phyloP scores from a whole-genome alignment of 2,329 filamentous ascomycete genomes.

The Amphichorda felina region DNA sequence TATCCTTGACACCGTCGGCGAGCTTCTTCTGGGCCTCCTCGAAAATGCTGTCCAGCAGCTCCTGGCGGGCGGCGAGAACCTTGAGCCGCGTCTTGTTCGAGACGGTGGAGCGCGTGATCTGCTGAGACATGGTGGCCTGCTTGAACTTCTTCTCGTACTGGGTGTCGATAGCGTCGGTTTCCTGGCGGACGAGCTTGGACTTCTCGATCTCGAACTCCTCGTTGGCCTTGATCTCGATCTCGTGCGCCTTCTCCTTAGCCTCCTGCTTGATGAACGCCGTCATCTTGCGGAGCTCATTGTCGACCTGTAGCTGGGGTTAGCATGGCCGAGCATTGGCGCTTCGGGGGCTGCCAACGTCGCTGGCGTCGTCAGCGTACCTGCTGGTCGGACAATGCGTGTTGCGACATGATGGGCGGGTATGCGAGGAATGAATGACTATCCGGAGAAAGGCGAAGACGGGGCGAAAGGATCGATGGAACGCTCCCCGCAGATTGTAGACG shows the following conservation, averaged over 20 bases:
- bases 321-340: constrained; percentile 1
- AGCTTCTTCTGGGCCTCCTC: constrained; percentile 68
- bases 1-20: constrained; percentile 49
- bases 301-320: constrained; percentile 49
- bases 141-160: constrained; percentile 99
- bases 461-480: neutral
- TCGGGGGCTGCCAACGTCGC: neutral
- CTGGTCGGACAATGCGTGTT: constrained; percentile 95
- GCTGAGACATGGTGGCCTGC: constrained; percentile 94
- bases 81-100: constrained; percentile 92
- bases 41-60: constrained; percentile 84
- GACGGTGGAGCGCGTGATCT: constrained; percentile 93
- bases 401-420: constrained; percentile 61
- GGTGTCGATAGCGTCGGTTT: constrained; percentile 83
- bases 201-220: constrained; percentile 99
- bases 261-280: constrained; percentile 99
- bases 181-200: constrained; percentile 93
- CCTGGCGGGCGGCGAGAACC: constrained; percentile 77
- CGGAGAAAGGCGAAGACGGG: neutral
- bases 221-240: constrained; percentile 97
- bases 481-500: neutral
- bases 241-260: constrained; percentile 89
- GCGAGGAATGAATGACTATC: neutral
- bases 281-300: constrained; percentile 99
- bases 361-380: constrained; percentile 52